phyloP scores from a whole-genome alignment of 1,284 basidiomycete species.

The Heterobasidion occidentale region DNA sequence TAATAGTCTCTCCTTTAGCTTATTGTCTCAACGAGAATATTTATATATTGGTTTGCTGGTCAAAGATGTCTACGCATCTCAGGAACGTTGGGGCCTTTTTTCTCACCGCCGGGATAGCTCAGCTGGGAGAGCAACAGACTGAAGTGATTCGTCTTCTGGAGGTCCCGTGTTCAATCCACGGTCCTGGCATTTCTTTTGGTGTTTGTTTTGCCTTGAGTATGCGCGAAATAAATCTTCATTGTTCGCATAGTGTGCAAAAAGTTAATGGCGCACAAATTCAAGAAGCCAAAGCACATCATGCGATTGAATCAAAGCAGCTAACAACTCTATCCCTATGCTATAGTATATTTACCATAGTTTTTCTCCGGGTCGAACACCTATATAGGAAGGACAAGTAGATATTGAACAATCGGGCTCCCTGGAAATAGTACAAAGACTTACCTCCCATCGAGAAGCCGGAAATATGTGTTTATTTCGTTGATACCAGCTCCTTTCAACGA shows the following conservation, averaged over 20 bases:
- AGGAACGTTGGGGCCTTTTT: too few species aligned
- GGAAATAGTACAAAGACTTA: slow-evolving; percentile 25
- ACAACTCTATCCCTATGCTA: slow-evolving; percentile 34
- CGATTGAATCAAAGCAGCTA: neutral
- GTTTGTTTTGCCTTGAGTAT: neutral
- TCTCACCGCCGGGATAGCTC: slow-evolving; percentile 46
- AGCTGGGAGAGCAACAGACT: slow-evolving; percentile 79
- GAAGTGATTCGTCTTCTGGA: slow-evolving; percentile 48
- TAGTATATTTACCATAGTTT: slow-evolving; percentile 84
- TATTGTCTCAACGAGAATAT: too few species aligned
- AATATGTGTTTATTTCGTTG: slow-evolving; percentile 97
- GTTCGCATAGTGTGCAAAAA: too few species aligned
- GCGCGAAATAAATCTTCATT: neutral
- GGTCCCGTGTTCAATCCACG: slow-evolving; percentile 63
- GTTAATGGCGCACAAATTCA: too few species aligned
- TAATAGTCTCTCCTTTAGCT: too few species aligned
- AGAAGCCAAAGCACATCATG: too few species aligned
- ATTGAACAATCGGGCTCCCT: neutral
- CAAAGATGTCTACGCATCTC: too few species aligned
- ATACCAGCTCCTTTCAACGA: slow-evolving; percentile 95
- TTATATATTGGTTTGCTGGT: too few species aligned
- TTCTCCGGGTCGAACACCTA: slow-evolving; percentile 90
- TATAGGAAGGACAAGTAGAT: neutral
- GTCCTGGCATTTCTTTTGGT: slow-evolving; percentile 31
- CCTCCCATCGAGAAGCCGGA: slow-evolving; percentile 92